phyloP scores from a whole-genome alignment of 192 early-diverging fungal species.

The Chytriomyces sp. region DNA sequence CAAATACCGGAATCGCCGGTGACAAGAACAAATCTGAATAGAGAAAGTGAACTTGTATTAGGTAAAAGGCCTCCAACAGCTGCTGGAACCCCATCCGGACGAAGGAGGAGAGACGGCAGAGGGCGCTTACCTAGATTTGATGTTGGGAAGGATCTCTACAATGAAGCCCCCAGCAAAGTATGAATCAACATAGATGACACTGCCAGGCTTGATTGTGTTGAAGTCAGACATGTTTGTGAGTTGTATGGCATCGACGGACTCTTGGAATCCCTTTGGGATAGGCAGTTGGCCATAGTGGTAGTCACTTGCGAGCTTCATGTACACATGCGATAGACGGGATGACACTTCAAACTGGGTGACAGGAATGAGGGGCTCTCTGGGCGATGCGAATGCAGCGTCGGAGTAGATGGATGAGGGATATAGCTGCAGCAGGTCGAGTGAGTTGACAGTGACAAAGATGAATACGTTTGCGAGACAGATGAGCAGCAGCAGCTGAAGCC shows the following conservation, averaged over 20 bases:
- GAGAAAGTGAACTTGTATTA: background rate
- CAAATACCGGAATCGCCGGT: background rate
- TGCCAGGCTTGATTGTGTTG: background rate
- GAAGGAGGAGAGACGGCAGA: no score
- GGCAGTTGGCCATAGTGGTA: background rate
- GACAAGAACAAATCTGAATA: constrained; percentile 12
- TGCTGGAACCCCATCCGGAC: background rate
- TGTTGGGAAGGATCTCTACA: background rate
- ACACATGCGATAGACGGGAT: background rate
- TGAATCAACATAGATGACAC: background rate
- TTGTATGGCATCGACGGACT: background rate
- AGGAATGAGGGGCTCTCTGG: background rate
- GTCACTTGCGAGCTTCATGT: constrained; percentile 4
- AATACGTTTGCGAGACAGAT: background rate
- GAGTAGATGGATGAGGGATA: background rate
- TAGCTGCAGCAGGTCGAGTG: background rate
- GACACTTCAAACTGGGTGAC: background rate
- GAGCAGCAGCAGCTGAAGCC: background rate
- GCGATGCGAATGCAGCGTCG: background rate
- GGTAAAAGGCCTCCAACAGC: background rate
- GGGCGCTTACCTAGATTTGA: background rate
- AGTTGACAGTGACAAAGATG: background rate
- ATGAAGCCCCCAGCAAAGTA: background rate
- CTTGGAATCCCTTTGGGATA: background rate
- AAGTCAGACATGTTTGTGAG: background rate